Evolutionary conservation across 1,284 basidiomycete species (phyloP).

Genomic region (Singerocomus inundabilis): DNA sequence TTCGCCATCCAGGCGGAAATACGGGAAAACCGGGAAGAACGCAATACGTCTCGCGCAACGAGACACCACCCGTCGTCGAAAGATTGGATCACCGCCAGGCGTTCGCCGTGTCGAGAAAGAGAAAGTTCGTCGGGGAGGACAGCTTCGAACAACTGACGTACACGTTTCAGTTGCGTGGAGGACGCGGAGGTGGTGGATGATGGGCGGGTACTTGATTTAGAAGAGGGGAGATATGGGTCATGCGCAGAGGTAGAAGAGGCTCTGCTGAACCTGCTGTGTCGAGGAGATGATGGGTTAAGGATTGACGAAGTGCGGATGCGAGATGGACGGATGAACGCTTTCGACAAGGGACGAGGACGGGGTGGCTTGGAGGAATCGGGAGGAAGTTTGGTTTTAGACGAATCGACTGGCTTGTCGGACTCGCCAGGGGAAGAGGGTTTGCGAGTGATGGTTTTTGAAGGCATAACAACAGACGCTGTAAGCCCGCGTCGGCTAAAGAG

Average conservation of each 20-base stretch:
- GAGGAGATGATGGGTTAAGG: constrained; percentile 18
- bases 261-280: constrained; percentile 20
- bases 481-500: constrained; percentile 48
- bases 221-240: constrained; percentile 14
- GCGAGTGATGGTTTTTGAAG: constrained; percentile 43
- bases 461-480: constrained; percentile 49
- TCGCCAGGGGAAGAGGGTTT: constrained; percentile 35
- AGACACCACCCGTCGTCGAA: constrained; percentile 79
- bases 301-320: constrained; percentile 9
- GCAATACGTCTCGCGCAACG: constrained; percentile 53
- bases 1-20: constrained; percentile 6
- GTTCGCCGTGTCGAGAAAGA: constrained; percentile 50
- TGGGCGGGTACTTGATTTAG: constrained; percentile 14
- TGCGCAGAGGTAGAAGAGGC: constrained; percentile 25
- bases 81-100: constrained; percentile 55
- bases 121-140: constrained; percentile 70
- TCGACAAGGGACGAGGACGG: not conserved
- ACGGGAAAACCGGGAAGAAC: constrained; percentile 34
- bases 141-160: constrained; percentile 63
- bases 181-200: constrained; percentile 34
- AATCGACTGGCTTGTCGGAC: constrained; percentile 40
- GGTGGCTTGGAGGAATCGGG: constrained; percentile 34
- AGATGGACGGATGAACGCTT: constrained; percentile 31
- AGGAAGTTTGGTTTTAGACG: constrained; percentile 38
- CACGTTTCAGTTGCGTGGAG: constrained; percentile 45